Evolutionary conservation across 2,329 filamentous ascomycete species (phyloP), one percentile per base, ranked within the genome.

Genomic region (Phyllosticta citribraziliensis): DNA sequence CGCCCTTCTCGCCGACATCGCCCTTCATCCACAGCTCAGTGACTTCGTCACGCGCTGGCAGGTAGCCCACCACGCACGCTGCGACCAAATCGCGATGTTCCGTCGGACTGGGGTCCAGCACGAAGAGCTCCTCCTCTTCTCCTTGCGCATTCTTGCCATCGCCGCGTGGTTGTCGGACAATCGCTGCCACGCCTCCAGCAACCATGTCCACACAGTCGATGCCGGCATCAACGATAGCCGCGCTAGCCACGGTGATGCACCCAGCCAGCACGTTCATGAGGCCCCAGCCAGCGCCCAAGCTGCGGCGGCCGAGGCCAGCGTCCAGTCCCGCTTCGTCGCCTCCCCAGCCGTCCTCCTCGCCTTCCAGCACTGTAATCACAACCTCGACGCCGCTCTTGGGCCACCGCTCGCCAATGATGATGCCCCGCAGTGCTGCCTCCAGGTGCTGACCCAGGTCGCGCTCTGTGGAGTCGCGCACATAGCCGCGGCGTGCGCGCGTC

Each of bases 361-460:
- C 93, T 76, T 99, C 94, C 19, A 99, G 80, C 56, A 99, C 86
- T 0, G 91, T 97, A 56, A 99, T 85, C 19, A 96, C 87, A 51
- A 99, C 87, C 72, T 99, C 94, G n/a, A 96, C 87, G 53, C 91
- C 92, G 72, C 91, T 96, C 79, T 99, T 99, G n/a, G 94, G 94
- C 90, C 93, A 99, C 62, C 93, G 82, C 72, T 97, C 92, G 14
- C 91, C 91, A 70, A 97, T 93, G 57, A 97, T 86, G 8, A 91
- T 89, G 0, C 93, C 93, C 35, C 91, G 84, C 57, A 99, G 80
- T 25, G 94, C 92, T 17, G 91, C 93, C 74, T 97, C 92, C 2
- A 99, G 79, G 72, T 97, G 93, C 11, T 92, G 88, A 12, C 90
- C 90, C 1, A 99, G 81, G 71, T 99, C 94, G 57, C 92, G 84